phyloP scores from a whole-genome alignment of 2,329 filamentous ascomycete genomes.

The Reticulascus tulasneorum region DNA sequence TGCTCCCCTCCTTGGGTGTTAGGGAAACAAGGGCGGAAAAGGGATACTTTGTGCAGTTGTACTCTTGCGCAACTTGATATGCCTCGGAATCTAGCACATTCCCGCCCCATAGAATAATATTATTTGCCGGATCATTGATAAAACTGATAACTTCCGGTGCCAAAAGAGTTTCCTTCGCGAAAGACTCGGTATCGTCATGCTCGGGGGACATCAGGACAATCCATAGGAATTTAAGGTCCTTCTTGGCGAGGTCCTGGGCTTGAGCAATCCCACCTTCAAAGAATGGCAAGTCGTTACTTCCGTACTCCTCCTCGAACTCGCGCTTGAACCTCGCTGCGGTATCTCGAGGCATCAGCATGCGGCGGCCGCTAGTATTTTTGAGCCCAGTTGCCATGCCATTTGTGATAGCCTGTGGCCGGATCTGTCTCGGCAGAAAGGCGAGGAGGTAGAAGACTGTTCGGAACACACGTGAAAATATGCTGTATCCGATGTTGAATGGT shows the following conservation, averaged over 20 bases:
- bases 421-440: slow-evolving; percentile 69
- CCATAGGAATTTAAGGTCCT: slow-evolving; percentile 86
- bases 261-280: slow-evolving; percentile 88
- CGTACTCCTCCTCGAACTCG: slow-evolving; percentile 94
- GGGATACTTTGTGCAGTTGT: slow-evolving; percentile 88
- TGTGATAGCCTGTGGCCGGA: slow-evolving; percentile 52
- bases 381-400: slow-evolving; percentile 48
- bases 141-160: slow-evolving; percentile 70
- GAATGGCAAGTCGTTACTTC: slow-evolving; percentile 67
- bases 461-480: slow-evolving; percentile 64
- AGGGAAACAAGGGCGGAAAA: slow-evolving; percentile 84
- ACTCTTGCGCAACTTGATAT: slow-evolving; percentile 84
- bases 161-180: slow-evolving; percentile 78
- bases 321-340: slow-evolving; percentile 84
- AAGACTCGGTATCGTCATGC: slow-evolving; percentile 84
- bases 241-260: slow-evolving; percentile 84
- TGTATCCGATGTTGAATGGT: slow-evolving; percentile 76
- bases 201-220: slow-evolving; percentile 86
- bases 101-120: slow-evolving; percentile 87
- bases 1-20: slow-evolving; percentile 77
- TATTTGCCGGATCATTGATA: slow-evolving; percentile 69
- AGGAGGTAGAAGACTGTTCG: slow-evolving; percentile 73
- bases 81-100: slow-evolving; percentile 91
- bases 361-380: slow-evolving; percentile 63
- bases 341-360: slow-evolving; percentile 78